Evolutionary conservation across 73 alveolate species (phyloP).

Genomic region (Paramecium bursaria): DNA sequence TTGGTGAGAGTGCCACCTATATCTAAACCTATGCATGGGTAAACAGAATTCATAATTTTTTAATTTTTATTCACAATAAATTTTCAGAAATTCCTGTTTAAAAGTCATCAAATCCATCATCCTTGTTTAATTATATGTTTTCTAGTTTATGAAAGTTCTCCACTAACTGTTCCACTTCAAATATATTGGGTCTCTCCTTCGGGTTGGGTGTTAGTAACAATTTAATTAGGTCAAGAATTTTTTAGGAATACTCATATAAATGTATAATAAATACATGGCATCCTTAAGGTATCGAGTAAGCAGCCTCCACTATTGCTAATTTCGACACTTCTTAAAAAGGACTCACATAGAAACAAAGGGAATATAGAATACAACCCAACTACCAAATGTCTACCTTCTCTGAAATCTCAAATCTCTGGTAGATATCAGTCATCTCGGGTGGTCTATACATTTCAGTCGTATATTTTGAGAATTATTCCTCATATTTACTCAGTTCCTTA

Average conservation of each 20-base stretch:
- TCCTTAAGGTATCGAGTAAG: constrained; percentile 84
- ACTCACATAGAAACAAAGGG: constrained; percentile 87
- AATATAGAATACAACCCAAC: constrained; percentile 89
- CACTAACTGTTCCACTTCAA: constrained; percentile 74
- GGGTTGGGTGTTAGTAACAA: constrained; percentile 95
- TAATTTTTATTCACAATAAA: too few species aligned
- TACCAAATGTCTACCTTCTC: constrained; percentile 90
- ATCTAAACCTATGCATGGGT: too few species aligned
- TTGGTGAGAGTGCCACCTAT: constrained; percentile 70
- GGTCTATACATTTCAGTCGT: constrained; percentile 97
- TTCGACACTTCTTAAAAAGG: constrained; percentile 96
- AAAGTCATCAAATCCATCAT: too few species aligned
- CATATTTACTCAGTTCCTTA: constrained; percentile 73
- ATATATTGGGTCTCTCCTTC: constrained; percentile 83
- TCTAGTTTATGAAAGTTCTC: constrained; percentile 76
- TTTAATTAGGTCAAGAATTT: constrained; percentile 29
- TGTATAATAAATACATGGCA: constrained; percentile 52
- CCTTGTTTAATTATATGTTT: constrained; percentile 54
- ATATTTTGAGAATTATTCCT: constrained; percentile 87
- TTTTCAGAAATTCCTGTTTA: too few species aligned
- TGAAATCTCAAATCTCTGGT: constrained; percentile 75
- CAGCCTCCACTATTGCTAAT: constrained; percentile 92
- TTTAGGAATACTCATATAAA: constrained; percentile 33
- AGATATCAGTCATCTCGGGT: constrained; percentile 96
- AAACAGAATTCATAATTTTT: too few species aligned